Conservation (phyloP, 768 basidiomycete genomes). For the Austroboletus eburneus region DNA sequence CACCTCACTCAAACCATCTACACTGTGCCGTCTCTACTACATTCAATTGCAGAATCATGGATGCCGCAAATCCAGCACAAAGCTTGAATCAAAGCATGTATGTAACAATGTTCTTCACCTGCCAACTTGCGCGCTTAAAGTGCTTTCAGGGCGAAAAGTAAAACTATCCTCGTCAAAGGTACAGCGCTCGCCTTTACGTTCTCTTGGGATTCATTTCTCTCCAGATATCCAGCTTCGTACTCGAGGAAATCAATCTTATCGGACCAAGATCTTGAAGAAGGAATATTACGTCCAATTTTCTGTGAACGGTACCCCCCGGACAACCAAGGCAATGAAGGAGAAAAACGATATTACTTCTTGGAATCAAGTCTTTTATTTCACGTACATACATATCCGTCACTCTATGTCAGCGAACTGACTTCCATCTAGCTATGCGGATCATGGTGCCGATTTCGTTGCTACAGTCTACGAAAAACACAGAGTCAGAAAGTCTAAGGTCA, state of each 20-base stretch:
- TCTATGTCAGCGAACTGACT: background rate
- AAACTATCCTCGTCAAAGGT: constrained; percentile 5
- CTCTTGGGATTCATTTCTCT: background rate
- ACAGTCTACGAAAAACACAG: background rate
- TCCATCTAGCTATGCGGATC: background rate
- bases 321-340: background rate
- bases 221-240: constrained; percentile 8
- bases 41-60: too few species aligned
- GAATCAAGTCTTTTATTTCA: background rate
- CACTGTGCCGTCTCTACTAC: too few species aligned
- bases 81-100: too few species aligned
- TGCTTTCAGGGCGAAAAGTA: constrained; percentile 2
- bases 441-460: background rate
- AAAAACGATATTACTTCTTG: background rate
- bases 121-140: too few species aligned
- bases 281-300: background rate
- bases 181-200: too few species aligned
- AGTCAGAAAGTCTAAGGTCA: background rate
- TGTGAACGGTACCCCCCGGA: background rate
- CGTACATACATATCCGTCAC: background rate
- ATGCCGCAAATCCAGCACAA: too few species aligned
- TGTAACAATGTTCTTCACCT: too few species aligned
- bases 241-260: background rate
- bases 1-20: too few species aligned
- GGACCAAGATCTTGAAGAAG: background rate